Evolutionary conservation across 1,284 basidiomycete species (phyloP).

Genomic region (Entoloma clypeatum): DNA sequence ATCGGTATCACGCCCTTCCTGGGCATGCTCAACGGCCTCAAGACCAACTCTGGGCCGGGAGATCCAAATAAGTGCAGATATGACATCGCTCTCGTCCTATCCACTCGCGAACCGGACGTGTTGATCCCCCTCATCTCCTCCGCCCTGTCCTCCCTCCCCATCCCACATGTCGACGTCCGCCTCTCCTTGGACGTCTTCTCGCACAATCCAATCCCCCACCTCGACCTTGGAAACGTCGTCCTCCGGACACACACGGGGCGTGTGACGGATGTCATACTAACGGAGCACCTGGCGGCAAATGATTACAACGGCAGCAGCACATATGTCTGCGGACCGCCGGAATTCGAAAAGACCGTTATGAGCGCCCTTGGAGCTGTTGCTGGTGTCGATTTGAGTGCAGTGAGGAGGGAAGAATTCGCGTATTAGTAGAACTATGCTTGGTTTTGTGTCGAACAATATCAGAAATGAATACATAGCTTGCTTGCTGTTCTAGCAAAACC

Average conservation of each 20-base stretch:
- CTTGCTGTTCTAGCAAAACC: too few relatives aligned
- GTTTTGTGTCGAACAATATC: too few relatives aligned
- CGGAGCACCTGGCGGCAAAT: slow-evolving; percentile 9
- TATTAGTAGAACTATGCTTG: too few relatives aligned
- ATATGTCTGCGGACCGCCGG: slow-evolving; percentile 38
- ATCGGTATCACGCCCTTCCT: slow-evolving; percentile 60
- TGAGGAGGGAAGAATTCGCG: slow-evolving; percentile 36
- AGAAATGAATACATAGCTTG: too few relatives aligned
- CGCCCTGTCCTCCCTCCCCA: slow-evolving; percentile 18
- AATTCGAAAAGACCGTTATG: slow-evolving; percentile 33
- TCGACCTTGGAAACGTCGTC: slow-evolving; percentile 11
- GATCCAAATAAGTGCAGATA: slow-evolving; percentile 22
- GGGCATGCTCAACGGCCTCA: slow-evolving; percentile 40
- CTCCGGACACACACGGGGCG: slow-evolving; percentile 26
- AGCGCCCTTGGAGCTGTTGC: slow-evolving; percentile 22
- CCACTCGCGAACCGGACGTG: slow-evolving; percentile 48
- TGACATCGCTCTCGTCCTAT: slow-evolving; percentile 43
- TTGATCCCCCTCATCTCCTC: slow-evolving; percentile 35
- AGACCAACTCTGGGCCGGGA: too few relatives aligned
- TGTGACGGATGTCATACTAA: slow-evolving; percentile 27
- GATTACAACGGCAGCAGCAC: slow-evolving; percentile 21
- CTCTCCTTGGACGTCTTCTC: slow-evolving; percentile 28
- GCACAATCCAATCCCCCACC: slow-evolving; percentile 9
- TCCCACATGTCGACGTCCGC: slow-evolving; percentile 13
- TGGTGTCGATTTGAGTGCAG: slow-evolving; percentile 27